Evolutionary conservation across 371 early-diverging fungal genomes (phyloP), one percentile per base, ranked within the genome.

Genomic region (Mortierella sp.): DNA sequence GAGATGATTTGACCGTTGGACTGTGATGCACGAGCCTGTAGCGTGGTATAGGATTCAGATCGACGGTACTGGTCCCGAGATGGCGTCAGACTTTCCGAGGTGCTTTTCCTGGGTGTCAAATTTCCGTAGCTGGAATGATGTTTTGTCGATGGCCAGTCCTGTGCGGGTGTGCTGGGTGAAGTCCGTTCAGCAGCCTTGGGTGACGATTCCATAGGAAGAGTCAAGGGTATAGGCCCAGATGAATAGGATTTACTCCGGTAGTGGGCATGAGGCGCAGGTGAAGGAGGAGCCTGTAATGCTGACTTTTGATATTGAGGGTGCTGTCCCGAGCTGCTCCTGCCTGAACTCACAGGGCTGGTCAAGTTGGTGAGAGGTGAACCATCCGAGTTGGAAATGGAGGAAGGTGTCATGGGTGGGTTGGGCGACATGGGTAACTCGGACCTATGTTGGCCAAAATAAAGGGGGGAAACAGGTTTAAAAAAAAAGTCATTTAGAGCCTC

Each of bases 351-450:
- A 14, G 84, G 84, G 73, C 81, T 84, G 6, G 84, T 76, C 74
- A 84, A 50, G 8, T 81, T 71, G 19, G 84, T 81, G 81, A 84
- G 65, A 26, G 84, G 81, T 3, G 84, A 84, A 19, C 81, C 79
- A 26, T 84, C 78, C 57, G 84, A 84, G 70, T 78, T 80, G n/a
- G 84, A 78, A 34, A 73, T 73, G 24, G 84, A 84, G 7, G 84
- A 84, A 1, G 84, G 84, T 24, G 84, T 84, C 84, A 81, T 78
- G 3, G 84, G 81, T 31, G 84, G 84, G 50, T 78, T 80, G 24
- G 81, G 84, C 7, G 84, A 84, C 70, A 84, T 73, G 26, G 84
- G 84, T 76, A 84, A 74, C 26, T 84, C 84, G 70, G 76, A 80
- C 42, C 84, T 84, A 72, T 44, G 38, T 38, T 38, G 3, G 38